Evolutionary conservation across 2,329 filamentous ascomycete genomes (phyloP).

Genomic region (Knufia petricola): DNA sequence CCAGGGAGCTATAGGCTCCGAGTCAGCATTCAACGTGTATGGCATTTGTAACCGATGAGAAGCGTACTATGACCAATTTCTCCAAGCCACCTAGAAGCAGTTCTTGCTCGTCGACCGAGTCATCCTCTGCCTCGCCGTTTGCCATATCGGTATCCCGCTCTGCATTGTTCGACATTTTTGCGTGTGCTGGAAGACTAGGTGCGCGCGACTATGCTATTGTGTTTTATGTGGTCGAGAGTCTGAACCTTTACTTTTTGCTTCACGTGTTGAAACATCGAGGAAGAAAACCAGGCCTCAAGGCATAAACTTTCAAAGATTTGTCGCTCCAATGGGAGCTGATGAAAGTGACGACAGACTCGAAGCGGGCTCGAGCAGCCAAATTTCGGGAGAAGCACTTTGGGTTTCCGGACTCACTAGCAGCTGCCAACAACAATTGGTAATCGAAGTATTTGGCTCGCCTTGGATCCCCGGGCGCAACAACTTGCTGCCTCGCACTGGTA

Average conservation of each 20-base stretch:
- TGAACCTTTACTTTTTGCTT: too few relatives aligned
- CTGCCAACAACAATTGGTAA: neutral
- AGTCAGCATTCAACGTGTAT: too few relatives aligned
- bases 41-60: too few relatives aligned
- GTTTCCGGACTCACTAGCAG: neutral
- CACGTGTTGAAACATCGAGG: too few relatives aligned
- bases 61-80: slow-evolving; percentile 21
- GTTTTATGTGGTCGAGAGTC: too few relatives aligned
- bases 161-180: slow-evolving; percentile 4
- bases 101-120: neutral
- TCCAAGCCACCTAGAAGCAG: slow-evolving; percentile 16
- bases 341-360: neutral
- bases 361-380: neutral
- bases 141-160: neutral
- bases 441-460: neutral
- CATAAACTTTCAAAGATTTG: too few relatives aligned
- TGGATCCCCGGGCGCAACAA: neutral
- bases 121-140: neutral
- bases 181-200: too few relatives aligned
- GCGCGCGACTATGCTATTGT: too few relatives aligned
- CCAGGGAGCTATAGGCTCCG: slow-evolving; percentile 71
- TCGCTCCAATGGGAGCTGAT: slow-evolving; percentile 4
- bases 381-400: neutral
- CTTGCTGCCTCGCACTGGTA: neutral
- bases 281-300: too few relatives aligned